Base-by-base conservation (phyloP, 2,329 filamentous ascomycete genomes). In the Stachybotrys chlorohalonatus region DNA sequence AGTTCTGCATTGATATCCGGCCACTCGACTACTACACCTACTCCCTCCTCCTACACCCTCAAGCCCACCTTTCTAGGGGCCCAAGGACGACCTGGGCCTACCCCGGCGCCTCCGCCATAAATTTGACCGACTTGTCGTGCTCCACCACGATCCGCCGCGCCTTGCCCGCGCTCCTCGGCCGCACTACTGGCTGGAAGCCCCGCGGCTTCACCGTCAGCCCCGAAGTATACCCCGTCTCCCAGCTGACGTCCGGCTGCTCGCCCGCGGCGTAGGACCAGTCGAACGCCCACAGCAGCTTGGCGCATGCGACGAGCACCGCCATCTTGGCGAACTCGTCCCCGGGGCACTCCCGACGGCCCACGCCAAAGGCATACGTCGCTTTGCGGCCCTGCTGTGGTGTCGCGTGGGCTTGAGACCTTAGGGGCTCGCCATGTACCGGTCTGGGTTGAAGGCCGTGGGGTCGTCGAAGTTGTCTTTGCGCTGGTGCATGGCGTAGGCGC, bases 271-370 rank as follows among this genome's bases (percentile, higher is more conserved):
- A 45, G 13, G 9, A 9, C 36, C 8, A 13, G 36, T 52, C 50
- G 36, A 52, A 52, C n/a, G 50, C 50, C 50, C 50, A 52, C 32
- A 52, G 31, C 13, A 52, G 32, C 36, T 45, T 52, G 7, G 50
- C 36, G 31, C 15, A 16, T 16, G 45, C 39, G 31, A 52, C 24
- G 32, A 42, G 31, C 32, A 52, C 16, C 50, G 36, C 39, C 31
- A 32, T 24, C 17, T 30, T 42, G 32, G 32, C 50, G n/a, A 52
- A 52, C n/a, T 52, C 50, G n/a, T 52, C 50, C n/a, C 50, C 50
- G 17, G 50, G 32, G 17, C 50, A 52, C 5, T 3, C 32, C 32
- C 50, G 31, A 11, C 50, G 50, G 16, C 50, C 50, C 4, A 52
- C 17, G 32, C 50, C 50, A 42, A 52, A 52, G 1, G 50, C 17